Conservation (phyloP, 495 filamentous ascomycete species). For the Aspergillus carlsbadensis region DNA sequence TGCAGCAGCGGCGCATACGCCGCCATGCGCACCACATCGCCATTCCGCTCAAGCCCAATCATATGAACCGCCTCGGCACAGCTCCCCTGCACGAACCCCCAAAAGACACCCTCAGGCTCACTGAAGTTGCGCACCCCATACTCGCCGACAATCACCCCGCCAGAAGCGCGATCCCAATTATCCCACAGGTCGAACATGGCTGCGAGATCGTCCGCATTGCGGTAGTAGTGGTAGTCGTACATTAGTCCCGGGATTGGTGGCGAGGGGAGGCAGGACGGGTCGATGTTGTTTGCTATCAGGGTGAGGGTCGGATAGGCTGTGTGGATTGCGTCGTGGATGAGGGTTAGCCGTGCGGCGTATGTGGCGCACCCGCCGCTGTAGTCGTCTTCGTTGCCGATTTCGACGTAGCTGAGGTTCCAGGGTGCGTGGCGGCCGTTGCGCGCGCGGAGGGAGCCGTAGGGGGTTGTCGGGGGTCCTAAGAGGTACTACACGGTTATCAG, state of each 20-base stretch:
- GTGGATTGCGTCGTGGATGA: conserved; percentile 46
- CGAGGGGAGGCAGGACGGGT: conserved; percentile 28
- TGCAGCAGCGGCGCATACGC: conserved; percentile 50
- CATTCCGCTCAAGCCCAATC: conserved; percentile 67
- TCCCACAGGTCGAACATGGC: conserved; percentile 57
- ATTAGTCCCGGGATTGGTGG: conserved; percentile 33
- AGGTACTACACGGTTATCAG: conserved; percentile 29
- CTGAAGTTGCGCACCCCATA: conserved; percentile 57
- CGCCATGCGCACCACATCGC: conserved; percentile 54
- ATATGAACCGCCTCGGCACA: conserved; percentile 67
- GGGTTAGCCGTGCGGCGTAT: conserved; percentile 45
- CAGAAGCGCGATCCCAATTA: conserved; percentile 44
- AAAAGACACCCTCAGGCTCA: conserved; percentile 25
- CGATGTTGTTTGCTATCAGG: conserved; percentile 40
- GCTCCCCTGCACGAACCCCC: conserved; percentile 54
- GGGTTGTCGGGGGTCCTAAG: conserved; percentile 27
- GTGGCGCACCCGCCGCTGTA: conserved; percentile 40
- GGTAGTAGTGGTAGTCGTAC: conserved; percentile 52
- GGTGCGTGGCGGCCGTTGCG: conserved; percentile 44
- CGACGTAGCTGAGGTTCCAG: conserved; percentile 49
- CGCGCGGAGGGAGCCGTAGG: conserved; percentile 42
- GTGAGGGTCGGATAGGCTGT: conserved; percentile 46
- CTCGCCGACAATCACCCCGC: conserved; percentile 50
- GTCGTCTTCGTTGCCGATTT: conserved; percentile 59
- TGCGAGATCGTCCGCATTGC: conserved; percentile 47